These are phyloP conservation scores for Phaseolus lunatus DNA, from an alignment of 306 rosid species.

Conservation along the genomic window DNA sequence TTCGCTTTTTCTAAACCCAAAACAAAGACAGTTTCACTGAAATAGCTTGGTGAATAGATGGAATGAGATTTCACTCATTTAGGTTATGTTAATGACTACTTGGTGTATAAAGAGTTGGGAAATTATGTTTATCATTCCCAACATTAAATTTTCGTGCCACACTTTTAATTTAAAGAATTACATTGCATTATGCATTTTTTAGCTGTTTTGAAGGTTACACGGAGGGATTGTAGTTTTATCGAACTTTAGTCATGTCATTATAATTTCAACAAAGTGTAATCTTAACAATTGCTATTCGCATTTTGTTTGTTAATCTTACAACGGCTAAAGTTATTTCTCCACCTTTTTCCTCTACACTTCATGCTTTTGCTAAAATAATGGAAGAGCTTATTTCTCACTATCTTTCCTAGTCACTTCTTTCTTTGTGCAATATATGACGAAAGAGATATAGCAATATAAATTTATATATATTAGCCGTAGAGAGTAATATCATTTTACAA, in stretches of 20 bases:
- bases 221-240: conserved; percentile 15
- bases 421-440: neutral
- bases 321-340: neutral
- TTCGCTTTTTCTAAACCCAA: neutral
- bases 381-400: neutral
- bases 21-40: neutral
- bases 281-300: neutral
- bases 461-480: no score
- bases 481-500: no score
- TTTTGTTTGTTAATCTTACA: neutral
- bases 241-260: neutral
- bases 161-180: conserved; percentile 12
- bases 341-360: neutral
- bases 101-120: neutral
- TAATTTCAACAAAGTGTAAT: conserved; percentile 11
- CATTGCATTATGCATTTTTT: neutral
- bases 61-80: conserved; percentile 21
- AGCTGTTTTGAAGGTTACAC: neutral
- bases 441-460: no score
- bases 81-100: neutral
- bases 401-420: neutral
- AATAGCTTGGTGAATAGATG: conserved; percentile 28
- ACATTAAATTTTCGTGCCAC: neutral
- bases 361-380: neutral
- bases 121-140: conserved; percentile 8